Evolutionary conservation across 75 land plant species (phyloP).

Genomic region (Isoetes taiwanensis): DNA sequence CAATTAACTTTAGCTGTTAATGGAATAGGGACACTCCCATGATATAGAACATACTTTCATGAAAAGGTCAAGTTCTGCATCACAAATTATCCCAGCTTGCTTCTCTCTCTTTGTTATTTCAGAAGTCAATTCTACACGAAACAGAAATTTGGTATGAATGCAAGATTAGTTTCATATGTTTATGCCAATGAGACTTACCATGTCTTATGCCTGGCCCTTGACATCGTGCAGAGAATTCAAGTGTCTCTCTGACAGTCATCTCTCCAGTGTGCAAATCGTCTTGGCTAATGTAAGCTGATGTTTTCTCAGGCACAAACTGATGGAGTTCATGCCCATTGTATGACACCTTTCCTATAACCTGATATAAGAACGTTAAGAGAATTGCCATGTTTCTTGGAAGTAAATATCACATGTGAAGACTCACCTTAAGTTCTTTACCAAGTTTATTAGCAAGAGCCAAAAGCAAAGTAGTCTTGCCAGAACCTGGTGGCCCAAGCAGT

Average conservation of each 20-base stretch:
- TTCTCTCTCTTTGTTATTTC: neutral
- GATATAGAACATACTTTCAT: conserved; percentile 2
- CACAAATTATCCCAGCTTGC: neutral
- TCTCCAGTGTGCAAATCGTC: conserved; percentile 28
- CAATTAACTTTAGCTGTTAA: no score
- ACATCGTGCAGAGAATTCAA: conserved; percentile 36
- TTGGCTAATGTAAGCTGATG: conserved; percentile 40
- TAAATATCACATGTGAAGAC: no score
- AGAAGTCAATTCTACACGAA: neutral
- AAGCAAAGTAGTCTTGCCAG: no score
- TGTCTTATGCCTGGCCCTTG: no score
- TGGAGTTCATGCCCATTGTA: conserved; percentile 38
- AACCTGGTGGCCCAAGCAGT: no score
- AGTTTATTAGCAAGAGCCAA: no score
- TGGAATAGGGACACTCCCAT: neutral
- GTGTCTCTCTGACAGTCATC: conserved; percentile 38
- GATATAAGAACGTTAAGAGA: no score
- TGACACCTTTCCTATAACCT: conserved; percentile 26
- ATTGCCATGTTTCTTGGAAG: no score
- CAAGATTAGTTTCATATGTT: no score
- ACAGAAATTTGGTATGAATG: no score
- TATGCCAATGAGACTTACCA: no score
- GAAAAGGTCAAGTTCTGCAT: neutral
- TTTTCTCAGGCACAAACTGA: conserved; percentile 36
- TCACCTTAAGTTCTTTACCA: no score